phyloP scores from a whole-genome alignment of 2,329 filamentous ascomycete species.

The Venturia pyrina region DNA sequence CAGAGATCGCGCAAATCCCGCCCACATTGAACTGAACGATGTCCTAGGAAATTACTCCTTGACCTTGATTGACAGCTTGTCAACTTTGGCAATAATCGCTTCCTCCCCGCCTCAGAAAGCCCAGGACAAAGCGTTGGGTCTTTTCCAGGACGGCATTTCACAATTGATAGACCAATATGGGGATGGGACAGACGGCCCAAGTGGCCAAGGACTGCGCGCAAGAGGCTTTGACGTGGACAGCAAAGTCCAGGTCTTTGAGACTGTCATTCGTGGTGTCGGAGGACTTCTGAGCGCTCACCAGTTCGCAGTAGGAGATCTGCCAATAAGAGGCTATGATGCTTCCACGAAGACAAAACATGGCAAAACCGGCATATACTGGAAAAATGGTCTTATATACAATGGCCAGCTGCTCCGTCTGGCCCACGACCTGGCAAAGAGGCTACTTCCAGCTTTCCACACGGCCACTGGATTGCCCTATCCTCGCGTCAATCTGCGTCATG shows the following conservation, averaged over 20 bases:
- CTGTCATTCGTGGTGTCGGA: slow-evolving; percentile 85
- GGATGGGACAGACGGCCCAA: slow-evolving; percentile 61
- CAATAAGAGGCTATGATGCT: slow-evolving; percentile 68
- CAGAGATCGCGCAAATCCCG: slow-evolving; percentile 69
- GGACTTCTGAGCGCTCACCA: slow-evolving; percentile 87
- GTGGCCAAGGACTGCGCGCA: slow-evolving; percentile 60
- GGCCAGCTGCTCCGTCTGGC: slow-evolving; percentile 87
- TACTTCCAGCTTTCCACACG: slow-evolving; percentile 88
- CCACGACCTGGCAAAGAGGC: slow-evolving; percentile 68
- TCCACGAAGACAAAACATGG: slow-evolving; percentile 24
- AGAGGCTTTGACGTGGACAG: slow-evolving; percentile 90
- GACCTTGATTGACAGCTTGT: slow-evolving; percentile 89
- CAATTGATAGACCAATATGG: slow-evolving; percentile 75
- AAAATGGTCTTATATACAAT: slow-evolving; percentile 70
- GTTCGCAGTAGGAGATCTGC: slow-evolving; percentile 83
- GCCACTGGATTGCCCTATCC: slow-evolving; percentile 89
- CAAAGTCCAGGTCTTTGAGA: slow-evolving; percentile 98
- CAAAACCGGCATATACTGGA: slow-evolving; percentile 52
- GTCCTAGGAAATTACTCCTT: slow-evolving; percentile 95
- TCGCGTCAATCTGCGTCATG: slow-evolving; percentile 79
- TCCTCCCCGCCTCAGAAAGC: slow-evolving; percentile 49
- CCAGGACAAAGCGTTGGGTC: slow-evolving; percentile 19
- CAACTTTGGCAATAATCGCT: slow-evolving; percentile 84
- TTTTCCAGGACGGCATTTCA: slow-evolving; percentile 71
- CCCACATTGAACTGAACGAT: slow-evolving; percentile 82